Evolutionary conservation across 257 asterid species (phyloP).

Genomic region (Verbascum thapsus): DNA sequence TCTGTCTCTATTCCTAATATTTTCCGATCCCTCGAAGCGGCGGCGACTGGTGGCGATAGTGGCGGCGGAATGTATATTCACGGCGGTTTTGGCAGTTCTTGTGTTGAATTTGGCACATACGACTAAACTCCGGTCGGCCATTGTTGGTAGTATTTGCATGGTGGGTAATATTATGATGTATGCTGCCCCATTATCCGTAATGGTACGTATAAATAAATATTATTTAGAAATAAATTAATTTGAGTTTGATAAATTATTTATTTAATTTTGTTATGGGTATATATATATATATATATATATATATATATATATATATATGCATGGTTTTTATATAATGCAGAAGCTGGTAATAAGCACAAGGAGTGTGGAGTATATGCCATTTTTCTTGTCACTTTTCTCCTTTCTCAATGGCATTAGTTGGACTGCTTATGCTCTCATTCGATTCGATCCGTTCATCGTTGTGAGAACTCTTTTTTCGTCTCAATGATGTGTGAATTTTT

Average conservation of each 20-base stretch:
- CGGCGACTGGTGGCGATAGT: conserved; percentile 37
- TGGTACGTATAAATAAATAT: too few species aligned
- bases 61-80: conserved; percentile 46
- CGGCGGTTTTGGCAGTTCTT: conserved; percentile 51
- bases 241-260: too few species aligned
- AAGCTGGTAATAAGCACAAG: conserved; percentile 72
- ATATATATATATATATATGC: too few species aligned
- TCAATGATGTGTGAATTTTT: too few species aligned
- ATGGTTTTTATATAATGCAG: conserved; percentile 42
- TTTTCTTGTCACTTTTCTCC: conserved; percentile 71
- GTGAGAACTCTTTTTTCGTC: too few species aligned
- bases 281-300: too few species aligned
- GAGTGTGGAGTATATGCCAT: conserved; percentile 95
- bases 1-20: conserved; percentile 44
- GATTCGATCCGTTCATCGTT: conserved; percentile 68
- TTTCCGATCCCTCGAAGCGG: conserved; percentile 51
- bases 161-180: conserved; percentile 77
- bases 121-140: conserved; percentile 49
- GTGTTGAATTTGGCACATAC: conserved; percentile 52
- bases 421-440: conserved; percentile 72
- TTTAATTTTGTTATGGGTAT: too few species aligned
- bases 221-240: too few species aligned
- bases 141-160: conserved; percentile 81
- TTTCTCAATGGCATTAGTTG: conserved; percentile 80
- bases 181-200: conserved; percentile 75